Evolutionary conservation across 352 stramenopile genomes (phyloP).

Genomic region (Peronosclerospora sorghi): DNA sequence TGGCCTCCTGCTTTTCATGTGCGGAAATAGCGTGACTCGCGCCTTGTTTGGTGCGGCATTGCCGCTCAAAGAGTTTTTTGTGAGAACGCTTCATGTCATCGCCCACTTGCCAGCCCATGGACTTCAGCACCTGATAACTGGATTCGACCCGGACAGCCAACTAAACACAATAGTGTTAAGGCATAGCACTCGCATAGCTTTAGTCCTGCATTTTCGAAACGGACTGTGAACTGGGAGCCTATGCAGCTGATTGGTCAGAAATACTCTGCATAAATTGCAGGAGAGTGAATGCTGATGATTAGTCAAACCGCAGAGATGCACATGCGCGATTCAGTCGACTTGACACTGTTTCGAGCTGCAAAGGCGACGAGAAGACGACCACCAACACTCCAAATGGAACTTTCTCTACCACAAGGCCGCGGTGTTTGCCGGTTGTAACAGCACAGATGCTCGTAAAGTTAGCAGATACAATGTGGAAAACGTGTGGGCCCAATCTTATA

Average conservation of each 20-base stretch:
- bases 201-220: conserved; percentile 9
- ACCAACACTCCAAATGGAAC: conserved; percentile 41
- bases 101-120: conserved; percentile 47
- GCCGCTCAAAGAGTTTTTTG: conserved; percentile 43
- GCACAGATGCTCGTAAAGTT: conserved; percentile 37
- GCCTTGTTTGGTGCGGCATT: conserved; percentile 13
- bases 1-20: conserved; percentile 26
- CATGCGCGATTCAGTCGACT: conserved; percentile 25
- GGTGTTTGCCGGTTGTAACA: conserved; percentile 20
- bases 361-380: conserved; percentile 27
- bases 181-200: background rate
- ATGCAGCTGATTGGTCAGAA: no score
- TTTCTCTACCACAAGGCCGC: conserved; percentile 34
- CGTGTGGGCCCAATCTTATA: conserved; percentile 18
- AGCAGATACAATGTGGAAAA: conserved; percentile 34
- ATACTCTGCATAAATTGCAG: conserved; percentile 18
- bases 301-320: conserved; percentile 15
- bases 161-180: conserved; percentile 17
- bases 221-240: conserved; percentile 40
- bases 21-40: conserved; percentile 35
- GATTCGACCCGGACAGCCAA: conserved; percentile 60
- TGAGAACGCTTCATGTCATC: conserved; percentile 24
- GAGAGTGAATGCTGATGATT: conserved; percentile 5
- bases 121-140: conserved; percentile 43
- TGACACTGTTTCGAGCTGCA: conserved; percentile 25